Percentiles rank a stretch among this genome's conserved stretches.
phyloP scores from a whole-genome alignment of 345 rosid genomes.

The Pistacia integerrima region DNA sequence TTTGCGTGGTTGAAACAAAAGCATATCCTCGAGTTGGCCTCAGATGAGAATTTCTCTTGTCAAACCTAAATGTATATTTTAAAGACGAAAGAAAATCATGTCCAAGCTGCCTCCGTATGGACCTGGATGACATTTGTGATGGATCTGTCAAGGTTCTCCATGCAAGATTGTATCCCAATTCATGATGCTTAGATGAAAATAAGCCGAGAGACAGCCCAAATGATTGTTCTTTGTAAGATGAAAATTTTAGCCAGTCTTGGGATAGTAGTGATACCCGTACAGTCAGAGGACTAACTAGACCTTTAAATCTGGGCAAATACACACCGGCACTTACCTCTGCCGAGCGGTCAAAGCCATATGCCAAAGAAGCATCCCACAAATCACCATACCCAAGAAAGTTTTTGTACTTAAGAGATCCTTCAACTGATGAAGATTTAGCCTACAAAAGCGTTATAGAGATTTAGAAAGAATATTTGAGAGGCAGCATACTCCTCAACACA shows the following conservation, averaged over 20 bases:
- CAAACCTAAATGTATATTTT: conserved; percentile 74
- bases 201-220: conserved; percentile 87
- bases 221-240: conserved; percentile 80
- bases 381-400: conserved; percentile 91
- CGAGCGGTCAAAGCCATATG: conserved; percentile 78
- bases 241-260: conserved; percentile 84
- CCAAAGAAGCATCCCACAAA: conserved; percentile 85
- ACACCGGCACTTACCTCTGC: conserved; percentile 82
- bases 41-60: conserved; percentile 68
- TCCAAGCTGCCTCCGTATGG: conserved; percentile 90
- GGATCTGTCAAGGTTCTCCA: conserved; percentile 88
- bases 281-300: conserved; percentile 57
- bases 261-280: conserved; percentile 71
- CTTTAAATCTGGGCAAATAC: conserved; percentile 72
- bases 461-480: conserved; percentile 12
- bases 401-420: conserved; percentile 80
- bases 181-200: conserved; percentile 65
- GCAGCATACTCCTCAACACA: neutral
- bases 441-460: conserved; percentile 39
- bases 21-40: conserved; percentile 91
- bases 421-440: conserved; percentile 81
- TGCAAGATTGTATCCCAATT: conserved; percentile 66
- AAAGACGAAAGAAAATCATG: conserved; percentile 76
- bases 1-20: conserved; percentile 68
- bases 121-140: conserved; percentile 57